Percentiles rank a stretch among this genome's conserved stretches.
phyloP scores from a whole-genome alignment of 1,284 basidiomycete genomes.

The Phlebopus sp. region DNA sequence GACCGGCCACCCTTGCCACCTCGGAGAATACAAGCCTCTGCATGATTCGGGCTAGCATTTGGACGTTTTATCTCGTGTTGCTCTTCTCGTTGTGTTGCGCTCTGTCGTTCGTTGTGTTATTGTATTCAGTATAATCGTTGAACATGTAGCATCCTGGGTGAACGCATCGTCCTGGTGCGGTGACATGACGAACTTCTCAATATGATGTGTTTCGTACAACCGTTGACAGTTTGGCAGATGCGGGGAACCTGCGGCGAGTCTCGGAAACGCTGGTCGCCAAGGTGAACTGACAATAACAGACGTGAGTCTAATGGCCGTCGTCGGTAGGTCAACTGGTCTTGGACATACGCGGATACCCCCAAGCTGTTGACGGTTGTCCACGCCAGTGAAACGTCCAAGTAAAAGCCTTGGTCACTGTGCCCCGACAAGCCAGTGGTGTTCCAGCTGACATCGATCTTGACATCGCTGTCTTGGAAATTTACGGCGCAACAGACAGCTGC shows the following conservation, averaged over 20 bases:
- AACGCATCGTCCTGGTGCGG: no score
- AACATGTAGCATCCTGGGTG: neutral
- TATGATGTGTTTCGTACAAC: no score
- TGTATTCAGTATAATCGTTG: conserved; percentile 4
- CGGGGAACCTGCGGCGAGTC: neutral
- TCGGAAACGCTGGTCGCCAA: neutral
- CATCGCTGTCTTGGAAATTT: no score
- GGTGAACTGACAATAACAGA: neutral
- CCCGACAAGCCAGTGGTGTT: no score
- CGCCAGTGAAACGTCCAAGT: no score
- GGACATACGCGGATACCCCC: no score
- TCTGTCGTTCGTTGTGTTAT: neutral
- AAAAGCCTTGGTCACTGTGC: no score
- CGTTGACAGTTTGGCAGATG: neutral
- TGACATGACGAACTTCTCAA: no score
- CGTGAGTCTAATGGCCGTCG: neutral
- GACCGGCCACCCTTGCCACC: conserved; percentile 38
- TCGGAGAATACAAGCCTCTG: conserved; percentile 24
- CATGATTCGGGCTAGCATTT: conserved; percentile 2
- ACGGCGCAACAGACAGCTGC: no score
- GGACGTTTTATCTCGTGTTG: neutral
- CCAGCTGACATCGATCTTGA: no score
- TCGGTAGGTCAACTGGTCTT: no score
- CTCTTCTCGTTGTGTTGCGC: conserved; percentile 3
- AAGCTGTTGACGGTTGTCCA: no score